These are phyloP conservation scores for Hyphopichia burtonii DNA, from an alignment of 1,139 yeast genomes.

Conservation along the genomic window DNA sequence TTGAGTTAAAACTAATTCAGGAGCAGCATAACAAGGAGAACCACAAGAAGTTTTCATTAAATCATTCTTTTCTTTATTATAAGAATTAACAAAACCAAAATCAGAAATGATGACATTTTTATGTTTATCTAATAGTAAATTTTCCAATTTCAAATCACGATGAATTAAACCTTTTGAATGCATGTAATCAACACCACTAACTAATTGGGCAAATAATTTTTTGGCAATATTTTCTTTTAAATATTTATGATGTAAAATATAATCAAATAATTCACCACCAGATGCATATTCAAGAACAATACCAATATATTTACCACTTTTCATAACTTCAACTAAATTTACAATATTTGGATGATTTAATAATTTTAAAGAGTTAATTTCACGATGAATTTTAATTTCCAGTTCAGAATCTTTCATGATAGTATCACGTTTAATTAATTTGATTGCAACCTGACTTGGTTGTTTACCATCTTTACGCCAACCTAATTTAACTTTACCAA, in stretches of 20 bases:
- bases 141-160: slow-evolving; percentile 73
- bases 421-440: slow-evolving; percentile 82
- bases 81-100: slow-evolving; percentile 91
- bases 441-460: slow-evolving; percentile 90
- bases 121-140: slow-evolving; percentile 73
- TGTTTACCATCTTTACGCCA: slow-evolving; percentile 82
- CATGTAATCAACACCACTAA: slow-evolving; percentile 90
- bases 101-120: slow-evolving; percentile 78
- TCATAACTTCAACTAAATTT: slow-evolving; percentile 85
- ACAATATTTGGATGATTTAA: slow-evolving; percentile 94
- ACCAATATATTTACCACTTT: slow-evolving; percentile 92
- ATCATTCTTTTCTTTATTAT: slow-evolving; percentile 61
- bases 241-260: slow-evolving; percentile 82
- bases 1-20: slow-evolving; percentile 87
- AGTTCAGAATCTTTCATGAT: slow-evolving; percentile 81
- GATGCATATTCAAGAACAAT: slow-evolving; percentile 95
- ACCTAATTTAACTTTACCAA: slow-evolving; percentile 96
- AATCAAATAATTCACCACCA: slow-evolving; percentile 95
- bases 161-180: slow-evolving; percentile 83
- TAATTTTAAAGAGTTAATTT: slow-evolving; percentile 83
- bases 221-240: slow-evolving; percentile 86
- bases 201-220: slow-evolving; percentile 85
- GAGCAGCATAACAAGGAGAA: slow-evolving; percentile 98
- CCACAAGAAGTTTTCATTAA: slow-evolving; percentile 97
- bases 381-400: slow-evolving; percentile 87